Base-by-base conservation (phyloP, 768 basidiomycete genomes). In the Daedaleopsis sinensis region DNA sequence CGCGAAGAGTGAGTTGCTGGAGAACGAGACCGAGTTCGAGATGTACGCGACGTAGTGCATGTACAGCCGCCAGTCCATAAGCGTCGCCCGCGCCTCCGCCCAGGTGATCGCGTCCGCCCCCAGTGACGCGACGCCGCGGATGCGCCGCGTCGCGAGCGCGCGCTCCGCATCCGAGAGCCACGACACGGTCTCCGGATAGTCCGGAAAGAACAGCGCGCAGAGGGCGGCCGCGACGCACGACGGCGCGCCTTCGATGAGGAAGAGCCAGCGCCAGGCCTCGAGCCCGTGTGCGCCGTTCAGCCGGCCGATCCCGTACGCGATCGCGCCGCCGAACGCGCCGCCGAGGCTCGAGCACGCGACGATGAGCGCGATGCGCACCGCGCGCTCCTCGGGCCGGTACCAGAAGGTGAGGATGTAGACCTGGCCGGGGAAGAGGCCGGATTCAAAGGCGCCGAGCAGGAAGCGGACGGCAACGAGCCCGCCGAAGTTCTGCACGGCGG, bases 1-100 rank as follows among this genome's bases (percentile, higher is more conserved):
- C 9, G 84, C 76, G 73, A 93, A 92, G 65, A 90, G 85, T 50
- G 55, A 62, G 46, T 75, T 66, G 51, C 72, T 73, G 65, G 78
- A 80, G 54, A 82, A 75, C 18, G 78, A 75, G 52, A 78, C 75
- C 3, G 79, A 81, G 16, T 79, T 73, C 5, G 78, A 77, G 58
- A 81, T 77, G 71, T 77, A 79, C 52, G 78, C 71, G 52, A 78
- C 72, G 38, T 78, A 77, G 61, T 77, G 79, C 21, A 72, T 62
- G 60, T 75, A 81, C 3, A 76, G 67, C 49, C 76, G 66, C 74
- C 73, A 79, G 64, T 78, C 76, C 13, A 49, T 55, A 39, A 78
- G 66, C 9, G 77, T 78, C 18, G 62, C 65, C 58, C 67, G 67
- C 15, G 79, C 74, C 13, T 80, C 76, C 21, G 65, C 66, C 77